These are phyloP conservation scores for Candida silvatica DNA, from an alignment of 805 yeast genomes.

Conservation along the genomic window DNA sequence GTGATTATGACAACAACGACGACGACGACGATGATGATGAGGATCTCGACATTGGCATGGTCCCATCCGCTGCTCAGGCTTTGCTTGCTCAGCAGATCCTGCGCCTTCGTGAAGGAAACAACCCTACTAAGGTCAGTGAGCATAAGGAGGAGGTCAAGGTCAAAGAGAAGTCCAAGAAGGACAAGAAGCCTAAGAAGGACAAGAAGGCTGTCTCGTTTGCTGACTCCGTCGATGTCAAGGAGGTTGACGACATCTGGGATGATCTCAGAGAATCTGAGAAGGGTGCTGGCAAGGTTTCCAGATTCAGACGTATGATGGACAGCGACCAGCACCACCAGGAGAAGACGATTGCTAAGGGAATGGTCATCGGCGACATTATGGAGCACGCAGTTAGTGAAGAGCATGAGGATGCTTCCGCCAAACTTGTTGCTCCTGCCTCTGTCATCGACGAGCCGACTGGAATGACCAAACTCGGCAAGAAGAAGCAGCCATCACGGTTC, in stretches of 20 bases:
- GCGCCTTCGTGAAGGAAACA: constrained; percentile 19
- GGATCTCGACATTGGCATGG: constrained; percentile 5
- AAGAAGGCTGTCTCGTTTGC: constrained; percentile 50
- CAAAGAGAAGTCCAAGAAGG: neutral
- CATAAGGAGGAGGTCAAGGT: neutral
- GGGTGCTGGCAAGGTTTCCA: constrained; percentile 5
- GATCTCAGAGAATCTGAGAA: constrained; percentile 26
- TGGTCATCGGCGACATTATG: constrained; percentile 3
- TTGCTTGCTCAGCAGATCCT: constrained; percentile 34
- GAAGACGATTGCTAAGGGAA: neutral
- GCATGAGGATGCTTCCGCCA: too few species aligned
- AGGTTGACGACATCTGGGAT: constrained; percentile 48
- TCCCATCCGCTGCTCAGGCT: constrained; percentile 25
- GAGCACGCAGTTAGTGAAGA: constrained; percentile 2
- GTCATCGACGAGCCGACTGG: neutral
- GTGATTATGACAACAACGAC: constrained; percentile 4
- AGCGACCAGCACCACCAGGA: neutral
- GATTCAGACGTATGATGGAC: constrained; percentile 12
- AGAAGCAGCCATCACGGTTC: constrained; percentile 6
- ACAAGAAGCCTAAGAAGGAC: constrained; percentile 1
- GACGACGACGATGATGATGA: constrained; percentile 3
- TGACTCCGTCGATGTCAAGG: constrained; percentile 44
- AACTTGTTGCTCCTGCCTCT: too few species aligned
- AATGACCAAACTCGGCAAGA: constrained; percentile 6
- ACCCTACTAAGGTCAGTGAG: neutral